Conservation (phyloP, 148 eudicot species). For the Fagopyrum esculentum region DNA sequence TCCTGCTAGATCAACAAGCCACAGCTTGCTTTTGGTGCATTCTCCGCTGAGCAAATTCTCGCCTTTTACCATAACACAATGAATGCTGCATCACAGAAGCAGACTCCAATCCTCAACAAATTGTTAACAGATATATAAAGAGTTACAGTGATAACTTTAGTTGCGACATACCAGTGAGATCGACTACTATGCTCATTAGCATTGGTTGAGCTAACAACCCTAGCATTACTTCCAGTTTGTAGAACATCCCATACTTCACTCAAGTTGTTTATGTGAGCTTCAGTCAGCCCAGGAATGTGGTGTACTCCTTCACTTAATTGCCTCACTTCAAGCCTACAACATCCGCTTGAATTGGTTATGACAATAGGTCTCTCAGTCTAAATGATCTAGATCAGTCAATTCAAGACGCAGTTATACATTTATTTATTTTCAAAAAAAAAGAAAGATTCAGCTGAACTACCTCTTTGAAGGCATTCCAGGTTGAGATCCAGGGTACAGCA, state of each 20-base stretch:
- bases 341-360: background rate
- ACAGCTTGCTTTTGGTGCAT: conserved; percentile 83
- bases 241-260: conserved; percentile 87
- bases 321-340: conserved; percentile 74
- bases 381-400: background rate
- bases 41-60: conserved; percentile 77
- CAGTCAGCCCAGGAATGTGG: conserved; percentile 87
- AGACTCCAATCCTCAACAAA: background rate
- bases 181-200: conserved; percentile 97
- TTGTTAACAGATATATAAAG: background rate
- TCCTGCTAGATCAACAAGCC: conserved; percentile 93
- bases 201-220: conserved; percentile 90
- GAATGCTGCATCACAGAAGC: conserved; percentile 52
- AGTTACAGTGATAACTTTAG: background rate
- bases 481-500: conserved; percentile 58
- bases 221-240: conserved; percentile 70
- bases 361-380: background rate
- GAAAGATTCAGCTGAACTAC: conserved; percentile 22
- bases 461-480: conserved; percentile 60
- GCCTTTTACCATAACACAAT: conserved; percentile 93
- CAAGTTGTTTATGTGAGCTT: conserved; percentile 76
- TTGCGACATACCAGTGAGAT: conserved; percentile 73
- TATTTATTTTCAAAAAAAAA: too few relatives aligned
- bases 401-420: background rate
- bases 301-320: conserved; percentile 79